Evolutionary conservation across 495 filamentous ascomycete species (phyloP).

Genomic region (Penicillium psychrofluorescens): DNA sequence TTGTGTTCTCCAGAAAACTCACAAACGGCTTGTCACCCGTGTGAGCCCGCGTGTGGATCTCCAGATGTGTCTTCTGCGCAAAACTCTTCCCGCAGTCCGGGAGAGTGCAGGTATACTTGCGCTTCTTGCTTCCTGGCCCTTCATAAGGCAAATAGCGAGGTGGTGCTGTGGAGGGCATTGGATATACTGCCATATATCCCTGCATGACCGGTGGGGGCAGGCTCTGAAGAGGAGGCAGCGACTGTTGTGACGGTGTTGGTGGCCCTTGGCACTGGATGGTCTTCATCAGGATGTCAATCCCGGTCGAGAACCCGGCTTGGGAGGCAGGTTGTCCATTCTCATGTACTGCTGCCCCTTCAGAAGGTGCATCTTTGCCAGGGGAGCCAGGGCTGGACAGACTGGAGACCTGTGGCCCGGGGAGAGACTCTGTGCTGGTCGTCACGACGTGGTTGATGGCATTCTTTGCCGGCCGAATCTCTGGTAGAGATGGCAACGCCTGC

Average conservation of each 20-base stretch:
- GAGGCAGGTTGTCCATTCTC: too few relatives aligned
- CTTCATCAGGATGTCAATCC: conserved; percentile 88
- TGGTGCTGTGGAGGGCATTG: conserved; percentile 9
- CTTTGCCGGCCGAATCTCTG: conserved; percentile 34
- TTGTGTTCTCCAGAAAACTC: conserved; percentile 24
- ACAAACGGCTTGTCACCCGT: conserved; percentile 91
- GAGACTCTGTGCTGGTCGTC: conserved; percentile 17
- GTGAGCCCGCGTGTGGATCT: conserved; percentile 85
- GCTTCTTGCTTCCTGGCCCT: conserved; percentile 28
- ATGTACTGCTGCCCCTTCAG: not conserved
- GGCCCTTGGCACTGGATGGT: conserved; percentile 69
- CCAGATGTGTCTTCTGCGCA: conserved; percentile 87
- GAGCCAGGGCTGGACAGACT: not conserved
- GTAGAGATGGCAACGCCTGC: conserved; percentile 24
- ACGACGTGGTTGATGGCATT: conserved; percentile 29
- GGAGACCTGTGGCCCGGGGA: not conserved
- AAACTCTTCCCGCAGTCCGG: conserved; percentile 75
- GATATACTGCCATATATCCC: conserved; percentile 22
- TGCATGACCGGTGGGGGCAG: conserved; percentile 17
- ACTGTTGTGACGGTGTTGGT: conserved; percentile 21
- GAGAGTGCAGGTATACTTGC: conserved; percentile 66
- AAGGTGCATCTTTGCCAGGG: not conserved
- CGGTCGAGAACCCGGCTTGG: conserved; percentile 59
- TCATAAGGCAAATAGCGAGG: conserved; percentile 18
- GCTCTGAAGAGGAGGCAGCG: conserved; percentile 30